Evolutionary conservation across 2,329 filamentous ascomycete genomes (phyloP).

Genomic region (Arachnomyces sp.): DNA sequence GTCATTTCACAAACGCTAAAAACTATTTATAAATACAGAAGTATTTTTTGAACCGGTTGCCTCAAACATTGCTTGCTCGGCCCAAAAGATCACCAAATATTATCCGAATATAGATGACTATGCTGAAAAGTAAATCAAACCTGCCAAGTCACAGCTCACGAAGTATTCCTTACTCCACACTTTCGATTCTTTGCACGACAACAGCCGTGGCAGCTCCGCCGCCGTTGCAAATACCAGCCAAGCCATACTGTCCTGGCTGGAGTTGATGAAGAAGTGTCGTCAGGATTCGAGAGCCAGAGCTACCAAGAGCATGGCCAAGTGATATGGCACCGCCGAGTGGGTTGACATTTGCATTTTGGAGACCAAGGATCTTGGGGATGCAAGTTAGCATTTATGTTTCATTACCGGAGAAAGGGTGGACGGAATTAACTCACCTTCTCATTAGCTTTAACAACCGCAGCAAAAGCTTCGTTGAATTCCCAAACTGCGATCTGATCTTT

Average conservation of each 20-base stretch:
- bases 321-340: constrained; percentile 86
- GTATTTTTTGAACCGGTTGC: no score
- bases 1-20: no score
- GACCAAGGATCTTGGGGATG: constrained; percentile 59
- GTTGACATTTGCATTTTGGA: constrained; percentile 75
- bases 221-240: constrained; percentile 94
- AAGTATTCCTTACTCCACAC: constrained; percentile 33
- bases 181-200: constrained; percentile 75
- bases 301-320: constrained; percentile 83
- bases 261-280: constrained; percentile 87
- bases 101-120: no score
- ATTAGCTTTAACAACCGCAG: constrained; percentile 89
- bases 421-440: constrained; percentile 56
- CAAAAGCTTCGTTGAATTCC: constrained; percentile 99
- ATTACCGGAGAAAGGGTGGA: constrained; percentile 1
- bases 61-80: no score
- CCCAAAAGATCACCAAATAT: no score
- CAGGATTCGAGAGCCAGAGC: constrained; percentile 85
- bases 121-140: no score
- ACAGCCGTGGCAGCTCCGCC: constrained; percentile 87
- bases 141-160: no score
- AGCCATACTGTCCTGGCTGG: constrained; percentile 85
- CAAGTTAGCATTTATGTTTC: constrained; percentile 13
- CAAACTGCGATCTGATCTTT: constrained; percentile 88
- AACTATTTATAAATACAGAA: no score